Conservation (phyloP, 352 stramenopile genomes). For the Phytopythium vexans region DNA sequence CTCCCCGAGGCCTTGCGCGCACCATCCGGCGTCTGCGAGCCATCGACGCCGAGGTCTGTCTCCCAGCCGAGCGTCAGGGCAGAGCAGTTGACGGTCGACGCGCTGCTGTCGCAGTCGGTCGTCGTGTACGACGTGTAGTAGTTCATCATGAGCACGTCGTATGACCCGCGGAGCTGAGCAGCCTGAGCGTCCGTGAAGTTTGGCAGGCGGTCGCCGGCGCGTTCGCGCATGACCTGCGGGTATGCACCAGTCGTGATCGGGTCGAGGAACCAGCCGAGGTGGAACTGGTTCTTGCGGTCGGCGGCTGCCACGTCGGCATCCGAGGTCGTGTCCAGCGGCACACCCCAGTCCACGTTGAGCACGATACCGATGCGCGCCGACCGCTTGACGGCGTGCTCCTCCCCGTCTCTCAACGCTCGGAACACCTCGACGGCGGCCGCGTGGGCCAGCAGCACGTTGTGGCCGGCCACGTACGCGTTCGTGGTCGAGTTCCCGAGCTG, state of each 20-base stretch:
- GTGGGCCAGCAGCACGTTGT: conserved; percentile 91
- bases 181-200: conserved; percentile 79
- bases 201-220: conserved; percentile 79
- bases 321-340: conserved; percentile 68
- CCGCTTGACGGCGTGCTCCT: conserved; percentile 16
- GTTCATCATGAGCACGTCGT: conserved; percentile 94
- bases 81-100: conserved; percentile 31
- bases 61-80: conserved; percentile 35
- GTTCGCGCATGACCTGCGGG: conserved; percentile 85
- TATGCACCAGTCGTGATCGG: conserved; percentile 91
- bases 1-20: conserved; percentile 28
- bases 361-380: conserved; percentile 87
- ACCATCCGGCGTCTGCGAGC: conserved; percentile 17
- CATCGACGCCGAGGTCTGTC: conserved; percentile 40
- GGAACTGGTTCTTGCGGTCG: conserved; percentile 85
- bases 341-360: conserved; percentile 75
- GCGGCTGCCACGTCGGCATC: conserved; percentile 51
- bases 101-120: conserved; percentile 37
- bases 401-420: conserved; percentile 23
- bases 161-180: conserved; percentile 63
- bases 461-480: conserved; percentile 48
- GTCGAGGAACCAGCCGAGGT: conserved; percentile 88
- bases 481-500: conserved; percentile 32
- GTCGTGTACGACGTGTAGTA: conserved; percentile 79
- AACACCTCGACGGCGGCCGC: conserved; percentile 84